phyloP scores from a whole-genome alignment of 306 rosid genomes.

The Lagenaria siceraria region DNA sequence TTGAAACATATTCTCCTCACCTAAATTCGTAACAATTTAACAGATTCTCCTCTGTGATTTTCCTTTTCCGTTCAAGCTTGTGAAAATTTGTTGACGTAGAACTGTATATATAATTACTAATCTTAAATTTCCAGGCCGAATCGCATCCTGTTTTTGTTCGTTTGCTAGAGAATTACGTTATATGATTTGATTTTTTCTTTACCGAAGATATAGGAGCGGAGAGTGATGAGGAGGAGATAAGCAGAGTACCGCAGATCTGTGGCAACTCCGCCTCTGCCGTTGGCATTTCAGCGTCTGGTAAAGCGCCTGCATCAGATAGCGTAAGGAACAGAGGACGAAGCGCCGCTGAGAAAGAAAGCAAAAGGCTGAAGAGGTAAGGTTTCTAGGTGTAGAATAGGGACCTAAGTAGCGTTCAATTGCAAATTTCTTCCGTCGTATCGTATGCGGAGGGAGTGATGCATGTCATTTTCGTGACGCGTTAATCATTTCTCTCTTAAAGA shows the following conservation, averaged over 20 bases:
- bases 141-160: no score
- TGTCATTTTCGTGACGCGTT: conserved; percentile 15
- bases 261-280: conserved; percentile 49
- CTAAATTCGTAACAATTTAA: neutral
- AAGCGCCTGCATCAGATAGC: conserved; percentile 47
- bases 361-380: conserved; percentile 71
- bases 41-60: neutral
- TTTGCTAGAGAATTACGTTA: neutral
- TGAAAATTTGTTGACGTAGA: neutral
- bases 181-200: neutral
- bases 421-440: neutral
- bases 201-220: conserved; percentile 36
- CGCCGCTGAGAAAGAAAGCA: conserved; percentile 84
- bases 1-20: neutral
- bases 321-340: conserved; percentile 67
- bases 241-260: conserved; percentile 86
- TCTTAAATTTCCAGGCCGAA: neutral
- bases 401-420: neutral
- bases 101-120: neutral
- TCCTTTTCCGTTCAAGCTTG: neutral
- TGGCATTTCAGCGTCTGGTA: conserved; percentile 58
- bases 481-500: conserved; percentile 14
- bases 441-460: conserved; percentile 1
- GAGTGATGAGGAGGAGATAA: conserved; percentile 92
- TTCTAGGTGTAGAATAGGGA: neutral